phyloP scores from a whole-genome alignment of 2,329 filamentous ascomycete species.

The Penicillium sp. region DNA sequence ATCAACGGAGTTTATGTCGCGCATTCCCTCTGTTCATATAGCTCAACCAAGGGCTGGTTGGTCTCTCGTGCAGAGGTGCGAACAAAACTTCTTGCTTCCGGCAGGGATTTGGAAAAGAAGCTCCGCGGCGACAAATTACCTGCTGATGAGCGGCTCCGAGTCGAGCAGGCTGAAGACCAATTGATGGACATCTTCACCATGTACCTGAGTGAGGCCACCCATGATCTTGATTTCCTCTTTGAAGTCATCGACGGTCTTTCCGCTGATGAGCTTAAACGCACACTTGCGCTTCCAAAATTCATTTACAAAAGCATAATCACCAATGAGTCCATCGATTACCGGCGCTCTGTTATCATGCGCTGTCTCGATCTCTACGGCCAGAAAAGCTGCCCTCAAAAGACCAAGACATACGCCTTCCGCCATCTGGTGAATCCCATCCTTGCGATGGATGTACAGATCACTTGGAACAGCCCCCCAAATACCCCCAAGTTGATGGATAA shows the following conservation, averaged over 20 bases:
- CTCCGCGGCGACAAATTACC: slow-evolving; percentile 68
- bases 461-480: slow-evolving; percentile 60
- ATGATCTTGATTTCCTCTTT: slow-evolving; percentile 79
- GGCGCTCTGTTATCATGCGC: slow-evolving; percentile 74
- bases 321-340: slow-evolving; percentile 79
- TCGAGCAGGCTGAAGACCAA: slow-evolving; percentile 84
- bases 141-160: slow-evolving; percentile 70
- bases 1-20: slow-evolving; percentile 87
- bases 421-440: slow-evolving; percentile 94
- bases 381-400: slow-evolving; percentile 75
- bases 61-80: slow-evolving; percentile 56
- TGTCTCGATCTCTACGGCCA: slow-evolving; percentile 84
- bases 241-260: slow-evolving; percentile 80
- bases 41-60: slow-evolving; percentile 64
- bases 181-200: slow-evolving; percentile 80
- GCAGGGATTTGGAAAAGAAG: slow-evolving; percentile 73
- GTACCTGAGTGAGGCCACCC: slow-evolving; percentile 69
- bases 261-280: slow-evolving; percentile 72
- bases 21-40: slow-evolving; percentile 68
- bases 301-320: slow-evolving; percentile 82
- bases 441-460: slow-evolving; percentile 89
- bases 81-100: slow-evolving; percentile 58
- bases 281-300: slow-evolving; percentile 71
- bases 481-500: slow-evolving; percentile 77
- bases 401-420: slow-evolving; percentile 88